Evolutionary conservation across 2,329 filamentous ascomycete genomes (phyloP).

Genomic region (Hypoxylon sp.): DNA sequence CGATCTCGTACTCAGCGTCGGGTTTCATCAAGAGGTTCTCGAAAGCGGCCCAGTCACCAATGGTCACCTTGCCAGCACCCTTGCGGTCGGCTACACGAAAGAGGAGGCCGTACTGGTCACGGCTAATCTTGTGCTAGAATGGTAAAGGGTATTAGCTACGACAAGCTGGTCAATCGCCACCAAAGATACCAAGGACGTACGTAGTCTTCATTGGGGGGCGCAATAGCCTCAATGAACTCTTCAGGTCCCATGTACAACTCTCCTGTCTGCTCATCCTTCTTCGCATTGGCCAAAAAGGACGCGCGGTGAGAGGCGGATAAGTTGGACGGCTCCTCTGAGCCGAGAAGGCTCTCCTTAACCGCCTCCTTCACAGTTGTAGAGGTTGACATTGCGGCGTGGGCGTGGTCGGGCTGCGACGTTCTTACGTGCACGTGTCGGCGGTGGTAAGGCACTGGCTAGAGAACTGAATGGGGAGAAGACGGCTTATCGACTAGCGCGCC

Average conservation of each 20-base stretch:
- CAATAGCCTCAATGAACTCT: slow-evolving; percentile 93
- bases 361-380: slow-evolving; percentile 72
- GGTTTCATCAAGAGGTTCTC: slow-evolving; percentile 94
- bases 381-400: slow-evolving; percentile 58
- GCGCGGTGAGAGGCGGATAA: slow-evolving; percentile 82
- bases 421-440: slow-evolving; percentile 11
- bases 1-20: slow-evolving; percentile 98
- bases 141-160: slow-evolving; percentile 28
- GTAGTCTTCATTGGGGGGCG: slow-evolving; percentile 89
- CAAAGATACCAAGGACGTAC: slow-evolving; percentile 68
- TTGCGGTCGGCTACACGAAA: slow-evolving; percentile 91
- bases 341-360: slow-evolving; percentile 86
- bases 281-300: slow-evolving; percentile 82
- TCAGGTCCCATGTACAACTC: slow-evolving; percentile 85
- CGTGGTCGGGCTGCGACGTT: slow-evolving; percentile 21
- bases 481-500: slow-evolving; percentile 42
- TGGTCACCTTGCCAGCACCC: slow-evolving; percentile 78
- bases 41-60: slow-evolving; percentile 93
- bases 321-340: slow-evolving; percentile 69
- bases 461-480: slow-evolving; percentile 9
- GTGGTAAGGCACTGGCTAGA: slow-evolving; percentile 16
- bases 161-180: not conserved
- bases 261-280: slow-evolving; percentile 80
- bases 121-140: slow-evolving; percentile 93
- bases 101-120: slow-evolving; percentile 94